These are phyloP conservation scores for Plectosphaerella plurivora DNA, from an alignment of 2,329 filamentous ascomycete species.

Conservation along the genomic window DNA sequence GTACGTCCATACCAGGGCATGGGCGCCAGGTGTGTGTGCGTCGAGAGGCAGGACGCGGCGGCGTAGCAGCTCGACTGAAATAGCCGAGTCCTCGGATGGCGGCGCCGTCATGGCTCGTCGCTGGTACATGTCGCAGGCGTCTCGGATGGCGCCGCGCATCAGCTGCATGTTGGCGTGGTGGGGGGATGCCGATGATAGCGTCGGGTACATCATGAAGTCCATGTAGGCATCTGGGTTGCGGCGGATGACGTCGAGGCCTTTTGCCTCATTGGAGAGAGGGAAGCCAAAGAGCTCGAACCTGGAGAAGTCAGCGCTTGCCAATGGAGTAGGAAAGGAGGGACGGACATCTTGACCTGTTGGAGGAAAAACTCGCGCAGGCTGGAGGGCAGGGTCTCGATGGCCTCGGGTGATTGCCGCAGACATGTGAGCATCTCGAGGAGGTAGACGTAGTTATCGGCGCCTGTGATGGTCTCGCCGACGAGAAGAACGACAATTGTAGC, in stretches of 20 bases:
- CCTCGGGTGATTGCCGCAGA: constrained; percentile 16
- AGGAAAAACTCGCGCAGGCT: constrained; percentile 19
- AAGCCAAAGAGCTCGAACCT: constrained; percentile 25
- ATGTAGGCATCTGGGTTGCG: constrained; percentile 17
- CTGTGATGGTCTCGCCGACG: constrained; percentile 35
- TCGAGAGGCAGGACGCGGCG: constrained; percentile 21
- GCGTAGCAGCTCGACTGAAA: constrained; percentile 24
- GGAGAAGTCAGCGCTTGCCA: not conserved
- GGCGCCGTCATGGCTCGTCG: constrained; percentile 11
- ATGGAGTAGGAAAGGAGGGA: not conserved
- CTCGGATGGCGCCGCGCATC: constrained; percentile 17
- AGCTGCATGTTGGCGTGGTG: constrained; percentile 13
- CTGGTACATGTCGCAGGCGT: constrained; percentile 21
- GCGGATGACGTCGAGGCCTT: constrained; percentile 17
- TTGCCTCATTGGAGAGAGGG: constrained; percentile 19
- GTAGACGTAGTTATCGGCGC: constrained; percentile 29
- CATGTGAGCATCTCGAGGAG: constrained; percentile 29
- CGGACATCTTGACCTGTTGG: constrained; percentile 26
- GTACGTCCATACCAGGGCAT: constrained; percentile 34
- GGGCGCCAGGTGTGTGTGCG: constrained; percentile 22
- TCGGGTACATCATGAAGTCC: constrained; percentile 18
- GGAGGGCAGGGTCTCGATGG: constrained; percentile 11
- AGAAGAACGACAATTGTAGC: constrained; percentile 31
- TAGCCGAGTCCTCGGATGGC: constrained; percentile 15
- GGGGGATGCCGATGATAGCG: constrained; percentile 8